Evolutionary conservation across 495 filamentous ascomycete species (phyloP), one percentile per base, ranked within the genome.

Genomic region (Talaromyces liani): DNA sequence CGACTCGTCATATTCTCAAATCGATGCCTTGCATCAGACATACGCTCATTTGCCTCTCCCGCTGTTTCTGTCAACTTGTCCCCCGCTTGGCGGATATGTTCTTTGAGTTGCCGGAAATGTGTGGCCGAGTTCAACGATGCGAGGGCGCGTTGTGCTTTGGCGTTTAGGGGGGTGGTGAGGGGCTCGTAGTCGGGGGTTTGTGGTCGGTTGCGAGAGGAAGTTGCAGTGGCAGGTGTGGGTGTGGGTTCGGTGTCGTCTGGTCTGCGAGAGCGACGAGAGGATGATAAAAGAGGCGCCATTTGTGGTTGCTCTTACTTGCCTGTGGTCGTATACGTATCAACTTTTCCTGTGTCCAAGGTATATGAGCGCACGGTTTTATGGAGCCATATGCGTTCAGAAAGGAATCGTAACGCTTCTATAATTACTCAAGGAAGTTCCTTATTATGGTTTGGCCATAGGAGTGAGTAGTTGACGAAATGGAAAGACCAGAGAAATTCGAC

Each of bases 181-280:
- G 81, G 69, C 65, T 90, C 78, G 71, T 91, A 90, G 7, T 76
- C 68, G 3, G 87, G 87, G 0, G 75, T 69, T 12, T 73, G 69
- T 10, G 58, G 39, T 29, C 58, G 58, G 36, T 45, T 22, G 16
- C 59, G 66, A 53, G 67, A 60, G 25, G 67, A 65, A 7, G 68
- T 61, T 41, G 65, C 51, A n/a, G 62, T 63, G n/a, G 69, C 64
- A 24, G 65, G 45, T 24, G 60, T 53, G 47, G 65, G 54, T 45
- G 64, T 27, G 27, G 27, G 63, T 58, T 57, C 62, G 65, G 67
- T 36, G 67, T 71, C 57, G 71, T 41, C 69, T 70, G 6, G 61
- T 71, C n/a, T 61, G 69, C 41, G 74, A 73, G 24, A 66, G 68
- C 41, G 71, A 72, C 65, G 60, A 71, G 65, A 62, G n/a, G 61